Base-by-base conservation (phyloP, 176 grass and related monocot species). In the Saccharum officinarum region DNA sequence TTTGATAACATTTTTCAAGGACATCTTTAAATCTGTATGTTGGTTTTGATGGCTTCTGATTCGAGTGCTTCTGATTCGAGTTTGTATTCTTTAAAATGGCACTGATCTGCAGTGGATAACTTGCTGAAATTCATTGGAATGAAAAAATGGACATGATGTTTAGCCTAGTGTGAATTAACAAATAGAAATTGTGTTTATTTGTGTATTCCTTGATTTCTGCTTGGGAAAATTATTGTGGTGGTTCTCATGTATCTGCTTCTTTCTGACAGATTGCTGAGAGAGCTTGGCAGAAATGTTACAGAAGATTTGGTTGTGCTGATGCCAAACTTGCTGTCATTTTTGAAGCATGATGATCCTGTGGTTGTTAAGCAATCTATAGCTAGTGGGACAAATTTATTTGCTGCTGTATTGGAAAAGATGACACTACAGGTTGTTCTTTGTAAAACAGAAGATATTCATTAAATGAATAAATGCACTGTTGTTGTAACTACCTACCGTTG, bases 391-490 rank as follows among this genome's bases (percentile, higher is more conserved):
- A 87, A 86, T 91, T 94, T 99, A 83, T 89, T 97, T 97, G 92
- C 89, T 80, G 90, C 92, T 99, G 94, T 99, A 91, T 97, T 99
- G 87, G 86, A 99, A 91, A 88, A 97, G 91, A 97, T 99, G 92
- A 28, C 90, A 97, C 94, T 97, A 93, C 97, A 99, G 97, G 97
- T 99, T 91, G 72, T 91, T 94, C 83, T 92, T 94, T 91, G 89
- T 93, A 93, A 92, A 93, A 93, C 91, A 89, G 86, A 88, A 89
- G 86, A 88, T 91, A 89, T 88, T 78, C 86, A 92, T 94, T 36
- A 34, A 37, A 87, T 90, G 86, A 83, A 91, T 92, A 78, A 91
- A 86, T 93, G 39, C 85, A 78, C 82, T 46, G 66, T 76, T 95
- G 74, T 64, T 89, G 94, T 92, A 92, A 95, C 75, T 84, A 69